Evolutionary conservation across 73 alveolate genomes (phyloP).

Genomic region (Stentor roeselii): DNA sequence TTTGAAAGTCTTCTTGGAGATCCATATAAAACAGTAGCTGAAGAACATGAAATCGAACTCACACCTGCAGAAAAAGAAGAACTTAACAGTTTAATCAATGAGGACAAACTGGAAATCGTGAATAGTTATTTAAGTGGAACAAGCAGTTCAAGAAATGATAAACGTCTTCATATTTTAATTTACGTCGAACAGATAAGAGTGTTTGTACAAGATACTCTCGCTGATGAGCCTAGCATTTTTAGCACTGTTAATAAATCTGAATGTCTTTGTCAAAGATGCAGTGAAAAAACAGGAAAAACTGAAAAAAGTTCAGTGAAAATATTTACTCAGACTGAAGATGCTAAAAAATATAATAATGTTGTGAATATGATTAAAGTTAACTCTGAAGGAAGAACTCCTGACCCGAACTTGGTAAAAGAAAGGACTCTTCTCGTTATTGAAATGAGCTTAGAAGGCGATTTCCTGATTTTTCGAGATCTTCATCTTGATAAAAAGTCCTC

Average conservation of each 20-base stretch:
- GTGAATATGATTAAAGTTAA: background rate
- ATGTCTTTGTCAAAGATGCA: background rate
- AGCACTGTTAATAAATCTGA: background rate
- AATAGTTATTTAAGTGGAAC: constrained; percentile 8
- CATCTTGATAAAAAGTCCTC: background rate
- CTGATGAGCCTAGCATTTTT: background rate
- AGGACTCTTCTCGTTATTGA: background rate
- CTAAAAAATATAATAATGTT: background rate
- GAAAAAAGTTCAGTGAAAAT: background rate
- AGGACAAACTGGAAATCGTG: constrained; percentile 2
- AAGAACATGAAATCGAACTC: constrained; percentile 16
- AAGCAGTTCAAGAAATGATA: constrained; percentile 22
- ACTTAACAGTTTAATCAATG: background rate
- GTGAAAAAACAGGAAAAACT: background rate
- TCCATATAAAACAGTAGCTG: constrained; percentile 28
- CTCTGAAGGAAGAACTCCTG: background rate
- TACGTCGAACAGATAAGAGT: background rate
- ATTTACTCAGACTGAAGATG: background rate
- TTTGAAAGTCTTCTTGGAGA: constrained; percentile 26
- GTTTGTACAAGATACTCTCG: constrained; percentile 1
- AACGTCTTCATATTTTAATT: background rate
- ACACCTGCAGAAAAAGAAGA: constrained; percentile 15
- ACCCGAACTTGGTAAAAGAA: background rate
- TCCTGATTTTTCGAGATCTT: background rate
- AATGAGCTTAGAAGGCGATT: background rate